Evolutionary conservation across 2,329 filamentous ascomycete species (phyloP), one percentile per base, ranked within the genome.

Genomic region (Verticillium nonalfalfae): DNA sequence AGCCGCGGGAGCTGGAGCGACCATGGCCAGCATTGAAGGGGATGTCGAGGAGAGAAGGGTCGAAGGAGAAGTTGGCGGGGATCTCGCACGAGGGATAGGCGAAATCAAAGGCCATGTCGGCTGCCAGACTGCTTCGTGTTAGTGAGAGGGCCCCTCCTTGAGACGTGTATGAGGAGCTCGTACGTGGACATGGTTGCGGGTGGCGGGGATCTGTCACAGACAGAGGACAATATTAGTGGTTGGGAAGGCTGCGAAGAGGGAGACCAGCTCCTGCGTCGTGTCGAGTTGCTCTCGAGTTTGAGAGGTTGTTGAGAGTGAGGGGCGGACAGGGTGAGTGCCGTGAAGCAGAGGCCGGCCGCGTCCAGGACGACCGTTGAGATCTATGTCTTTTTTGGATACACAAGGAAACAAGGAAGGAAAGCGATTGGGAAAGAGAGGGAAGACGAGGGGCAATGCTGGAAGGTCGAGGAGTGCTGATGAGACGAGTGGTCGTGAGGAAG

Each of bases 1-100:
- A 90, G 58, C 83, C 82, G 69, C 86, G 85, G 66, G 88, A 90
- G 62, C 82, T 81, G 69, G 85, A 85, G 71, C 86, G 85, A 72
- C 78, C 80, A 73, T 90, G 86, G 66, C 77, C 78, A 63, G 75
- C 76, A 71, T 74, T 73, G 73, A 76, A 85, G 31, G 83, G 77
- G 63, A 85, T 78, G 66, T 85, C 81, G 65, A 85, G 76, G 62
- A 87, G 75, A 61, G 82, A 79, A 55, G 81, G 75, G 67, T 87
- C 83, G 74, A 85, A 86, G 63, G 78, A 76, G 71, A 80, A 84
- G 69, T 76, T 78, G 61, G 80, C 81, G 61, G 80, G 79, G 10
- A 81, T 81, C 66, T 81, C 80, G 73, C 80, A 83, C 52, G 78
- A 75, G 63, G 81, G 79, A 68, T 85, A 87, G 65, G 76, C 78